These are phyloP conservation scores for Rhizophora mangle DNA, from an alignment of 345 rosid species.

Conservation along the genomic window DNA sequence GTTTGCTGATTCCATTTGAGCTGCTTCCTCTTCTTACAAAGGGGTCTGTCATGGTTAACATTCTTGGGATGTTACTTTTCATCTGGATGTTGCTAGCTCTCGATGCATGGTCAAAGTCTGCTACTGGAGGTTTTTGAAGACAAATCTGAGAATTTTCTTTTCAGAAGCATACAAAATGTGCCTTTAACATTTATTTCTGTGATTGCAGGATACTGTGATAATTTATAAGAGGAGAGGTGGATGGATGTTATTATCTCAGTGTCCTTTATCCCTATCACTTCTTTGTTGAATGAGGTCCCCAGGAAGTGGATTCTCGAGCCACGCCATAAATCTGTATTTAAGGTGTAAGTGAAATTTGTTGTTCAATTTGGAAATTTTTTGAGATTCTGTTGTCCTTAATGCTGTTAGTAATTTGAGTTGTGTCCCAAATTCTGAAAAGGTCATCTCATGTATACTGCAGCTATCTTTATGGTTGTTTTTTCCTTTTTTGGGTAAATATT, in stretches of 20 bases:
- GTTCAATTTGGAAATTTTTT: too few species aligned
- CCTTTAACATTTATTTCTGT: not conserved
- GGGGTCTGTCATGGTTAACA: slow-evolving; percentile 46
- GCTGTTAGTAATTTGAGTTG: too few species aligned
- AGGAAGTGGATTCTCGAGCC: slow-evolving; percentile 92
- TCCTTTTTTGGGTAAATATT: too few species aligned
- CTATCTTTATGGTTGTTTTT: too few species aligned
- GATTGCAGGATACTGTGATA: slow-evolving; percentile 61
- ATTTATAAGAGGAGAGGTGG: slow-evolving; percentile 94
- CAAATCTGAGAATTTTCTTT: not conserved
- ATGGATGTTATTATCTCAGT: slow-evolving; percentile 78
- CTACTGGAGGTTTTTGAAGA: not conserved
- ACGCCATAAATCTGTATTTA: slow-evolving; percentile 91
- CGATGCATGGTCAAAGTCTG: slow-evolving; percentile 13
- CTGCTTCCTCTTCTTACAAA: slow-evolving; percentile 69
- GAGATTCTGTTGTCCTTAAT: too few species aligned
- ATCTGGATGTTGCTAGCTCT: slow-evolving; percentile 4
- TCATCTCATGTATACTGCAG: too few species aligned
- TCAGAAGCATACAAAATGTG: not conserved
- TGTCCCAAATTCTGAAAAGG: too few species aligned
- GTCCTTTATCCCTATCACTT: slow-evolving; percentile 90
- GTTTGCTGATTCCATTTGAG: slow-evolving; percentile 66
- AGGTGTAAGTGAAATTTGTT: slow-evolving; percentile 53
- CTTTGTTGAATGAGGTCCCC: slow-evolving; percentile 88
- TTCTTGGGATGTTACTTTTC: not conserved